These are phyloP conservation scores for Tetramitus jugosus DNA, from an alignment of 208 protist genomes.

Conservation along the genomic window DNA sequence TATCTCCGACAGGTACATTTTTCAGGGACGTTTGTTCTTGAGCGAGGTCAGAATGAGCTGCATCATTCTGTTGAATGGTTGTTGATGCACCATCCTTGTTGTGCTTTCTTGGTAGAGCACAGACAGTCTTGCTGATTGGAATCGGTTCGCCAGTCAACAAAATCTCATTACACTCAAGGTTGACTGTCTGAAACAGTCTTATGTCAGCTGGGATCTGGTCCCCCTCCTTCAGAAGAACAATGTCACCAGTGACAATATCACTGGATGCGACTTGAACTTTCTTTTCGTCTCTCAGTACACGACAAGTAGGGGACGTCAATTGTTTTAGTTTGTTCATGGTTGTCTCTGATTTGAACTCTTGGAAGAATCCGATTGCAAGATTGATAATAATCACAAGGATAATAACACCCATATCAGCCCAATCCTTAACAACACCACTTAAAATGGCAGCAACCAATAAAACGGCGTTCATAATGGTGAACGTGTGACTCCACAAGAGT, in stretches of 20 bases:
- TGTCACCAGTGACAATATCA: slow-evolving; percentile 49
- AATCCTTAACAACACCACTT: slow-evolving; percentile 62
- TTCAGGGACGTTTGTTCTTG: slow-evolving; percentile 31
- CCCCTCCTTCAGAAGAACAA: slow-evolving; percentile 64
- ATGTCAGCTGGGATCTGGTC: slow-evolving; percentile 50
- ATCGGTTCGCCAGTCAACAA: slow-evolving; percentile 50
- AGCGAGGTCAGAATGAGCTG: neutral
- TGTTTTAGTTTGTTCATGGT: slow-evolving; percentile 66
- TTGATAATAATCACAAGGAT: slow-evolving; percentile 70
- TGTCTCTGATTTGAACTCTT: slow-evolving; percentile 69
- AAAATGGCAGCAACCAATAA: slow-evolving; percentile 66
- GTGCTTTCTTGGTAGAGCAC: too few relatives aligned
- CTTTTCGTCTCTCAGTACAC: slow-evolving; percentile 21
- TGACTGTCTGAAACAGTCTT: neutral
- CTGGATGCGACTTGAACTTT: slow-evolving; percentile 25
- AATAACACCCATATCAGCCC: slow-evolving; percentile 70
- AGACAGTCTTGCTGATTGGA: slow-evolving; percentile 36
- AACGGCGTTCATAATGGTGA: slow-evolving; percentile 73
- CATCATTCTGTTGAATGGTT: too few relatives aligned
- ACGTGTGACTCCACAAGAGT: slow-evolving; percentile 52
- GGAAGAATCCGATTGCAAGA: slow-evolving; percentile 64
- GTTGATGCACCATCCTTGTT: too few relatives aligned
- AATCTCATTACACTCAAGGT: neutral
- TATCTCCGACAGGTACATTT: slow-evolving; percentile 30
- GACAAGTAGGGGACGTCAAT: slow-evolving; percentile 53